Conservation (phyloP, 306 rosid species). For the Oemleria cerasiformis region DNA sequence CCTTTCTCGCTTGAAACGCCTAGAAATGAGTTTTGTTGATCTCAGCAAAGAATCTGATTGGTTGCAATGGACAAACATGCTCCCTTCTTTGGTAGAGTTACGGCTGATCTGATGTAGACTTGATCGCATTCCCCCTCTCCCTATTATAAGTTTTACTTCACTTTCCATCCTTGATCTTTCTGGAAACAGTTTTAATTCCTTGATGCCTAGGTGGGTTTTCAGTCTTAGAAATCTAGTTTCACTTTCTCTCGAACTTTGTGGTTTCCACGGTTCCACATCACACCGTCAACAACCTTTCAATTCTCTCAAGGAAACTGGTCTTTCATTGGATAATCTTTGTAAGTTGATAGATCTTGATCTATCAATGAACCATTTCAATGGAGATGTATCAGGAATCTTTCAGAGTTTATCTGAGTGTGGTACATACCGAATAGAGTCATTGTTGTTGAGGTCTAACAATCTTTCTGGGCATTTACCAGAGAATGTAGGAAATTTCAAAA, state of each 20-base stretch:
- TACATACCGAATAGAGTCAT: neutral
- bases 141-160: conserved; percentile 10
- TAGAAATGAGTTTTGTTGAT: neutral
- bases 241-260: rapidly evolving
- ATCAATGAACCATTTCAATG: neutral
- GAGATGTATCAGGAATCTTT: neutral
- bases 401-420: conserved; percentile 4
- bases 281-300: too few species aligned
- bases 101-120: neutral
- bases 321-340: conserved; percentile 5
- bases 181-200: neutral
- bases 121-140: neutral
- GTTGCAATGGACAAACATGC: conserved; percentile 6
- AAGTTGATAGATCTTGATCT: conserved; percentile 7
- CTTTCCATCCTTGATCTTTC: conserved; percentile 30
- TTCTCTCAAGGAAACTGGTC: neutral
- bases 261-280: conserved; percentile 16
- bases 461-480: conserved; percentile 16
- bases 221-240: too few species aligned
- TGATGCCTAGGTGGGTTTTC: too few species aligned
- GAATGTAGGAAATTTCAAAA: conserved; percentile 2
- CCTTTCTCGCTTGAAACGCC: neutral
- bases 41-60: conserved; percentile 11
- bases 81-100: conserved; percentile 12
- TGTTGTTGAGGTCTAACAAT: rapidly evolving